Conservation (phyloP, 306 rosid genomes). For the Cucumis hystrix region DNA sequence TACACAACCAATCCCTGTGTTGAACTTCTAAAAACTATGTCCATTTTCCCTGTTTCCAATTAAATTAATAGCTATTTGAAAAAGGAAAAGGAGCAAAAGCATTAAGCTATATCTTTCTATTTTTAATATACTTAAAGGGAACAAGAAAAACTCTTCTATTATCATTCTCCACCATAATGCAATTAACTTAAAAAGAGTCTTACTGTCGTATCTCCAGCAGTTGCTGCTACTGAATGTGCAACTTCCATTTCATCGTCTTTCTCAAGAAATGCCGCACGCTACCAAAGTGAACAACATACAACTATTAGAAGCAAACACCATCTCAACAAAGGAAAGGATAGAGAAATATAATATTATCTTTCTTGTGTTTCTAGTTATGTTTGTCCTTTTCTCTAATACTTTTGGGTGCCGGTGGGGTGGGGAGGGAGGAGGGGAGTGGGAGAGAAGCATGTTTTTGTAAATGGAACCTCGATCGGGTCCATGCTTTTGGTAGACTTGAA, state of each 20-base stretch:
- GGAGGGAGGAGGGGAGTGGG: background rate
- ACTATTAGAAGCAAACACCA: background rate
- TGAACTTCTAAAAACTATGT: background rate
- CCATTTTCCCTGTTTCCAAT: background rate
- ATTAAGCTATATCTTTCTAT: background rate
- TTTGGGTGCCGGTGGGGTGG: background rate
- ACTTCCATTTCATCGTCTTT: constrained; percentile 77
- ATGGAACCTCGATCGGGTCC: constrained; percentile 69
- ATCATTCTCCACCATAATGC: background rate
- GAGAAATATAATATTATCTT: background rate
- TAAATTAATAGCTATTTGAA: background rate
- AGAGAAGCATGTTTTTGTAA: background rate
- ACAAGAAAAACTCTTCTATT: background rate
- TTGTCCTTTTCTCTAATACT: background rate
- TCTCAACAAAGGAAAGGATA: background rate
- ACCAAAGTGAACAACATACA: background rate
- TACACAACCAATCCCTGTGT: no score
- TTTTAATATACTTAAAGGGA: background rate
- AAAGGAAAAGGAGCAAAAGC: no score
- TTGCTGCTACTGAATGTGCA: constrained; percentile 88
- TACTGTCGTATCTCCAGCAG: constrained; percentile 85
- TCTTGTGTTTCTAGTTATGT: background rate
- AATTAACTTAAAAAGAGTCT: background rate
- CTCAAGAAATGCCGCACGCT: constrained; percentile 89
- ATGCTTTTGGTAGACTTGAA: constrained; percentile 62